Conservation (phyloP, 1,284 basidiomycete species). For the Cryptococcus jaspeensis region DNA sequence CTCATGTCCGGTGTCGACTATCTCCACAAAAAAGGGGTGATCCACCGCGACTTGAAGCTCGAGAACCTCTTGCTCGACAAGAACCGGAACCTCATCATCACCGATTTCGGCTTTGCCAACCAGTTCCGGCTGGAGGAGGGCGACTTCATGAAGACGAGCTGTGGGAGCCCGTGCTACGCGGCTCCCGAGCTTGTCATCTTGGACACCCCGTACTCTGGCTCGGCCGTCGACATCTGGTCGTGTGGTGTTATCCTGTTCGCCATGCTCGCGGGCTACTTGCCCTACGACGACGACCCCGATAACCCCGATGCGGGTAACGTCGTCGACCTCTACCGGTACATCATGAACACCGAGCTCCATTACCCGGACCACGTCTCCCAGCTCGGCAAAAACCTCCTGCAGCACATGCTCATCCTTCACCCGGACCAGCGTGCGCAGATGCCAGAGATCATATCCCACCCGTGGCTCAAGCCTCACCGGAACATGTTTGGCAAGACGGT, state of each 20-base stretch:
- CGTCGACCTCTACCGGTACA: slow-evolving; percentile 99
- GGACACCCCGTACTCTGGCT: slow-evolving; percentile 94
- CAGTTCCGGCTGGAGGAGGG: slow-evolving; percentile 86
- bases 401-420: slow-evolving; percentile 84
- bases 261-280: slow-evolving; percentile 98
- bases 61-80: slow-evolving; percentile 97
- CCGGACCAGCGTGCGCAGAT: slow-evolving; percentile 72
- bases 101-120: slow-evolving; percentile 99
- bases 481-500: slow-evolving; percentile 68
- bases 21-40: slow-evolving; percentile 98
- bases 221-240: slow-evolving; percentile 99
- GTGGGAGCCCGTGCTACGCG: slow-evolving; percentile 96
- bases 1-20: slow-evolving; percentile 99
- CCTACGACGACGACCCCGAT: slow-evolving; percentile 98
- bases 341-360: slow-evolving; percentile 90
- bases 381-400: slow-evolving; percentile 70
- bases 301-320: slow-evolving; percentile 99
- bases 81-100: slow-evolving; percentile 98
- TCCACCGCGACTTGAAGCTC: slow-evolving; percentile 98
- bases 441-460: slow-evolving; percentile 72
- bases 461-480: slow-evolving; percentile 72
- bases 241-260: slow-evolving; percentile 99
- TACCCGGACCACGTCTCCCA: slow-evolving; percentile 90
- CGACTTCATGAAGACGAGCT: slow-evolving; percentile 98
- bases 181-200: slow-evolving; percentile 99